Percentiles rank a stretch among this genome's conserved stretches.
Conservation (phyloP, 2,329 filamentous ascomycete genomes). For the Hyphodiscus sp. region DNA sequence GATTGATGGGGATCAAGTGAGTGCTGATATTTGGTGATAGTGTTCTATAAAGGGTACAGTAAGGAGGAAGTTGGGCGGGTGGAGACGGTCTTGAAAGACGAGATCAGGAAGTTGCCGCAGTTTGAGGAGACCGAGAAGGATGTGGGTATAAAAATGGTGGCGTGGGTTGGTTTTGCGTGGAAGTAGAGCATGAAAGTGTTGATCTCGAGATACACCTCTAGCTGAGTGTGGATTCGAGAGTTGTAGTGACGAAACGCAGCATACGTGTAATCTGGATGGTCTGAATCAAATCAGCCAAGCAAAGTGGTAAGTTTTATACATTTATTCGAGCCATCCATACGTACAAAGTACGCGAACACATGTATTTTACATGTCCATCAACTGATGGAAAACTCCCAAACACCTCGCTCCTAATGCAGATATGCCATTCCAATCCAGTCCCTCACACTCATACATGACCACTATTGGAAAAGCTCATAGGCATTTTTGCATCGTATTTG, state of each 20-base stretch:
- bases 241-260: too few species aligned
- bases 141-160: not conserved
- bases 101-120: constrained; percentile 9
- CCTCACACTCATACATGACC: not conserved
- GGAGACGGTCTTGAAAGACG: constrained; percentile 4
- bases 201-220: not conserved
- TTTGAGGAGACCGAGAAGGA: constrained; percentile 3
- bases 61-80: constrained; percentile 11
- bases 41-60: constrained; percentile 15
- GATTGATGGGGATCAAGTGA: not conserved
- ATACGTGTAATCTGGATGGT: too few species aligned
- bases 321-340: not conserved
- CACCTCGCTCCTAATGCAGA: not conserved
- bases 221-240: too few species aligned
- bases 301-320: not conserved
- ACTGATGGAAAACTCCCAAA: not conserved
- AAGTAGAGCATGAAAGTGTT: not conserved
- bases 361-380: not conserved
- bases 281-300: too few species aligned
- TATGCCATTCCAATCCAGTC: not conserved
- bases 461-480: not conserved
- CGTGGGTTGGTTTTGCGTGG: constrained; percentile 1
- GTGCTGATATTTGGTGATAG: not conserved
- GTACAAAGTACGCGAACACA: too few species aligned
- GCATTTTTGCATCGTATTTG: constrained; percentile 22